These are phyloP conservation scores for Candida wancherniae DNA, from an alignment of 805 yeast genomes.

Conservation along the genomic window DNA sequence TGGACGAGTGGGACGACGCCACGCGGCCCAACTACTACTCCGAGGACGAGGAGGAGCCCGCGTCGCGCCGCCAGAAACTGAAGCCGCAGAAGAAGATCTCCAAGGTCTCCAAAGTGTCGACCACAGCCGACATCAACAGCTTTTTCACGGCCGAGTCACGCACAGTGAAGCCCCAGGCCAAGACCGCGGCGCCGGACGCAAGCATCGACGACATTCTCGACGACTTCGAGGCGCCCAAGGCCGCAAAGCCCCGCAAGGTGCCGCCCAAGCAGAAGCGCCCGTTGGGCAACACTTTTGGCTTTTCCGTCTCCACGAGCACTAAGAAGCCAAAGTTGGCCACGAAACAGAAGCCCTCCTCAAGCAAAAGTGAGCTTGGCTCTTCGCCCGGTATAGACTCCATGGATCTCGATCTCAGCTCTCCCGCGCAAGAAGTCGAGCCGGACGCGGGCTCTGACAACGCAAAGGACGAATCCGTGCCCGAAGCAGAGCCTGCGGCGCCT, in stretches of 20 bases:
- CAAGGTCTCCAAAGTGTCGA: constrained; percentile 35
- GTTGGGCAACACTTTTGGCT: constrained; percentile 27
- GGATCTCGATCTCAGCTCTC: no score
- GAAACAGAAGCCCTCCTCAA: constrained; percentile 35
- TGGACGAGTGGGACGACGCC: constrained; percentile 75
- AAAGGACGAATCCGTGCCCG: no score
- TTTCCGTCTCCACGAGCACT: constrained; percentile 22
- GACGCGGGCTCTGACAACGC: no score
- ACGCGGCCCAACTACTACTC: constrained; percentile 48
- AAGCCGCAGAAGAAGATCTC: constrained; percentile 30
- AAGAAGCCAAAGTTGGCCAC: constrained; percentile 10
- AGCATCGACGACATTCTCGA: constrained; percentile 18
- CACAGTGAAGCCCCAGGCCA: constrained; percentile 5
- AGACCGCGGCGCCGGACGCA: constrained; percentile 25
- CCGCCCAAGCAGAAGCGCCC: constrained; percentile 36
- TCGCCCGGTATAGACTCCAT: no score
- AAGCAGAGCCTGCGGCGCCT: not conserved
- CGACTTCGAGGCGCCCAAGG: constrained; percentile 13
- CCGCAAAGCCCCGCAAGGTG: constrained; percentile 10
- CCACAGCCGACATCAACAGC: constrained; percentile 46
- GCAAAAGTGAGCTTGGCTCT: constrained; percentile 19
- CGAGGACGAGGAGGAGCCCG: constrained; percentile 48
- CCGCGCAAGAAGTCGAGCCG: no score
- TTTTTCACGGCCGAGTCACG: constrained; percentile 38
- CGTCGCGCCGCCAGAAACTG: constrained; percentile 21